Percentiles rank a stretch among this genome's conserved stretches.
Evolutionary conservation across 164 flowering plant genomes (phyloP).

Genomic region (Taxillus chinensis): DNA sequence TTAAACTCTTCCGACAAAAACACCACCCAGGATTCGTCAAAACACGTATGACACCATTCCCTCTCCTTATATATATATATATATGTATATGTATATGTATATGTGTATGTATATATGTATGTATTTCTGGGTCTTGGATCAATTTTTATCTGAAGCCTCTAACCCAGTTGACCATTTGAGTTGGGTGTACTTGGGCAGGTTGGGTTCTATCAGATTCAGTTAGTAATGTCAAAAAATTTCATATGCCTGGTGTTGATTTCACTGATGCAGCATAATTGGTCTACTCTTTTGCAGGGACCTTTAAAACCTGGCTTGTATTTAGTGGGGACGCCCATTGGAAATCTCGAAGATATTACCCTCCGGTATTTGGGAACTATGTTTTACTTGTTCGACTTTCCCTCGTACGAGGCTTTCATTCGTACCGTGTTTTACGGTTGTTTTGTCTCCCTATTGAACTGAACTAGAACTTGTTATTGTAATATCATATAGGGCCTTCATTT

Average conservation of each 20-base stretch:
- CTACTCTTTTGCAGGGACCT: constrained; percentile 30
- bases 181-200: no score
- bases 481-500: neutral
- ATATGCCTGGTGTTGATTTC: no score
- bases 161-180: no score
- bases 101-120: no score
- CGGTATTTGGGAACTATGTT: constrained; percentile 21
- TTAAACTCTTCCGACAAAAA: constrained; percentile 11
- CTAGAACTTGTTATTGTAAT: neutral
- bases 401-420: no score
- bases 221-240: neutral
- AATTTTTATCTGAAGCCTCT: no score
- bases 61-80: no score
- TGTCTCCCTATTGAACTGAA: no score
- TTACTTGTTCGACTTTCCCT: neutral
- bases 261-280: neutral
- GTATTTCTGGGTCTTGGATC: no score
- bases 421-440: no score
- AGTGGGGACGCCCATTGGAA: constrained; percentile 96
- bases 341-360: constrained; percentile 83
- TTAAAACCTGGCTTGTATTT: constrained; percentile 77
- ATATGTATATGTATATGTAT: no score
- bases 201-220: neutral
- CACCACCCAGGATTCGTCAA: constrained; percentile 14
- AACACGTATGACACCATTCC: constrained; percentile 15